phyloP scores from a whole-genome alignment of 176 grass and related monocot species.

The Eremochloa ophiuroides region DNA sequence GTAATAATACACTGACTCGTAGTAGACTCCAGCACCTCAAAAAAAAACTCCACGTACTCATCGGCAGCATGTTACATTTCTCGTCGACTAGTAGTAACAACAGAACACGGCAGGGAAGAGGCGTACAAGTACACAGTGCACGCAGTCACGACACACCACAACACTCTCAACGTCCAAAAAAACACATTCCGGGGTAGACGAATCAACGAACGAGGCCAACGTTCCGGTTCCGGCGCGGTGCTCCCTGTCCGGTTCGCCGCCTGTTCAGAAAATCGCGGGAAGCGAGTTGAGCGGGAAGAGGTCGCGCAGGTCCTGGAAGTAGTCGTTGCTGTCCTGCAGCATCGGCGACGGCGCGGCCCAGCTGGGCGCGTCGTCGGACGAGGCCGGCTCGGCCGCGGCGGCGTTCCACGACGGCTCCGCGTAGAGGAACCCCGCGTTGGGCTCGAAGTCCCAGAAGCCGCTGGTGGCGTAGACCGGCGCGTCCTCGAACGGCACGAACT shows the following conservation, averaged over 20 bases:
- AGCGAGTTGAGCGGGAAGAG: constrained; percentile 81
- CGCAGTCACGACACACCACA: neutral
- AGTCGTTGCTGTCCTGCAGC: constrained; percentile 76
- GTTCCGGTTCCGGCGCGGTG: neutral
- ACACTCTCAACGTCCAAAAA: neutral
- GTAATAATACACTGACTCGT: neutral
- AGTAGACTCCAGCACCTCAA: constrained; percentile 1
- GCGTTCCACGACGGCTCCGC: constrained; percentile 48
- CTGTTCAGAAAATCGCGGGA: constrained; percentile 71
- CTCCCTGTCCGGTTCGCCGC: neutral
- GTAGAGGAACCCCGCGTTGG: constrained; percentile 33
- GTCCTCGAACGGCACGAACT: constrained; percentile 61
- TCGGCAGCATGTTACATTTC: neutral
- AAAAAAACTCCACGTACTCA: neutral
- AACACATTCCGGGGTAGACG: neutral
- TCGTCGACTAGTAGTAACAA: too few relatives aligned
- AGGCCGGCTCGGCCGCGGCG: neutral
- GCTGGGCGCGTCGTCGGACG: constrained; percentile 17
- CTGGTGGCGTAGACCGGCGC: constrained; percentile 44
- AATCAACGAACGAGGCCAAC: neutral
- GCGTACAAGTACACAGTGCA: neutral
- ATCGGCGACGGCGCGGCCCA: constrained; percentile 6
- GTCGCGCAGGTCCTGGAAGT: constrained; percentile 88
- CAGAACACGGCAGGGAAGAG: too few relatives aligned
- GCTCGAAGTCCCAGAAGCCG: constrained; percentile 50